Evolutionary conservation across 2,329 filamentous ascomycete genomes (phyloP), one percentile per base, ranked within the genome.

Genomic region (Nothophaeocryptopus gaeumannii): DNA sequence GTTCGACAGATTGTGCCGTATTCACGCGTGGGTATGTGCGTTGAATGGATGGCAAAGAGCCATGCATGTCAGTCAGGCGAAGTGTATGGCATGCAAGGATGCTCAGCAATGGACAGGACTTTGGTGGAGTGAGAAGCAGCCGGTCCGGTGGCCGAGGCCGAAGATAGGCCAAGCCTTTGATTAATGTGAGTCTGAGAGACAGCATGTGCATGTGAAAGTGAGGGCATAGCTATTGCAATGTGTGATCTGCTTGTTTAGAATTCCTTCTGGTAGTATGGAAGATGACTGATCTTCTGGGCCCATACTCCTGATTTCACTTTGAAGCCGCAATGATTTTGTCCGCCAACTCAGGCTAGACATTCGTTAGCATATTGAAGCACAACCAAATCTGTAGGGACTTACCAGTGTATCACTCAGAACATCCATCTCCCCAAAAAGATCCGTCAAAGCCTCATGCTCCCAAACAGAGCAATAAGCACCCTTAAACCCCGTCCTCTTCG

Each of bases 391-490:
- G n/a, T n/a, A n/a, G n/a, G n/a, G n/a, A 26, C 20, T 26, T 7
- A 26, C 20, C 29, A 42, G 20, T 29, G 31, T 48, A 13, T 49
- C 37, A 39, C 36, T 38, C 30, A 44, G 29, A 13, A 53, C 46
- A 35, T 53, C 50, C 45, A 53, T 49, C 37, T 49, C 43, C 1
- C 53, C 65, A 1, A 80, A 81, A 0, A 82, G 60, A 39, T 78
- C 74, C 8, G 63, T 61, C 43, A 74, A 72, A 2, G 71, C 63
- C 58, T 81, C 77, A 45, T 73, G 71, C 58, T 82, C 78, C 56
- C 71, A 76, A 1, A 78, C 67, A 2, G 73, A 72, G 55, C 76
- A 79, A 64, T 79, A 82, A 0, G 79, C 78, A 5, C 75, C 76
- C 45, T 70, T 73, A 58, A 80, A 61, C 75, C 77, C 77, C 9